Base-by-base conservation (phyloP, 345 rosid genomes). In the Eucalyptus pauciflora region DNA sequence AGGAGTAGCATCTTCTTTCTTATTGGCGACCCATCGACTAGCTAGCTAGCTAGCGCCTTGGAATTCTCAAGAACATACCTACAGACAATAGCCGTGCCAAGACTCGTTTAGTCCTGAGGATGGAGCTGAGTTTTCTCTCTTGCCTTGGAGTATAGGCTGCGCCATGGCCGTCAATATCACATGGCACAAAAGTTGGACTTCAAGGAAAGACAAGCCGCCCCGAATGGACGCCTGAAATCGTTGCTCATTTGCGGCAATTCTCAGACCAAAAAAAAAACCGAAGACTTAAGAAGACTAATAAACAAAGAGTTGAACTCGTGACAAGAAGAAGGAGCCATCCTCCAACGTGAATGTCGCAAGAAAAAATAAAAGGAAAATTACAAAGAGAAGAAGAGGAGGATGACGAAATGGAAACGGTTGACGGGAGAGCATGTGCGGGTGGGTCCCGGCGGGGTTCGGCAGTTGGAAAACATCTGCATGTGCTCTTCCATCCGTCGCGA, bases 401-500 rank as follows among this genome's bases (percentile, higher is more conserved):
- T 92, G 95, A 94, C 33, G 86, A 88, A 93, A 95, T 95, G 95
- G 91, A 89, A 71, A 86, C 90, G 88, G 88, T 86, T 86, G 81
- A 76, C 43, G 29, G 83, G 5, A 86, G 8, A 50, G 93, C 95
- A 94, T 94, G 94, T 94, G 94, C 92, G 80, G 86, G 94, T 86
- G 90, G 62, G 93, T 11, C 89, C 71, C 93, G 69, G 54, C 76
- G 86, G 87, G 76, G 89, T 83, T 90, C 90, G 92, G 85, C 81
- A 69, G 62, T 62, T 45, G 86, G 89, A 29, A 93, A 93, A 95
- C 98, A 95, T 88, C 89, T 91, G 95, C 99, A 96, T 97, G 99
- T 97, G 98, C 94, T 71, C 80, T 37, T 91, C 86, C 81, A 89
- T 89, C 90, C 89, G 24, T 91, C 90, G 62, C 29, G 29, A 25